Evolutionary conservation across 257 asterid genomes (phyloP).

Genomic region (Gentiana straminea): DNA sequence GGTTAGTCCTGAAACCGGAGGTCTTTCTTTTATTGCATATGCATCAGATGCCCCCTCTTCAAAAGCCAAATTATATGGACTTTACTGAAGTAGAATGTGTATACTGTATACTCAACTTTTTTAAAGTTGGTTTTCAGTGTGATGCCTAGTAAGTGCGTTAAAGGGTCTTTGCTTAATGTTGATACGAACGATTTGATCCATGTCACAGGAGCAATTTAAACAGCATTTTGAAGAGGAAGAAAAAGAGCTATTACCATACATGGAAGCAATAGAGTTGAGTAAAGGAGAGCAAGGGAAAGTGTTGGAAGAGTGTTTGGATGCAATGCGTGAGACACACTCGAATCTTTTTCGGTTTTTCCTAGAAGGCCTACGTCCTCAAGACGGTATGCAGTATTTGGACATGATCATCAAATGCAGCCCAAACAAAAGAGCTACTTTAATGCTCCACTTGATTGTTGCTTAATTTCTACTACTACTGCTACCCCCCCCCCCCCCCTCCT

Average conservation of each 20-base stretch:
- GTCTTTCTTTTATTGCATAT: too few species aligned
- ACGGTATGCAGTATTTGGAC: conserved; percentile 82
- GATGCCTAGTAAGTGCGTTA: too few species aligned
- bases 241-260: conserved; percentile 65
- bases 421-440: conserved; percentile 51
- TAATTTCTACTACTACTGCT: background rate
- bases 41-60: too few species aligned
- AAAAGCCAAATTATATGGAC: too few species aligned
- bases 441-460: conserved; percentile 72
- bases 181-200: background rate
- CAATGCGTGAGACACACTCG: conserved; percentile 82
- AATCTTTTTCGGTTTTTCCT: conserved; percentile 65
- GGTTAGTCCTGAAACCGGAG: conserved; percentile 22
- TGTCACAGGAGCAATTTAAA: conserved; percentile 27
- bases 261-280: conserved; percentile 82
- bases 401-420: conserved; percentile 61
- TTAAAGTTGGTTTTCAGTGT: too few species aligned
- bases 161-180: background rate
- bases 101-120: too few species aligned
- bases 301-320: conserved; percentile 64
- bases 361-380: conserved; percentile 88
- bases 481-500: too few species aligned
- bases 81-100: too few species aligned
- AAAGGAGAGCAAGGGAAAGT: conserved; percentile 61
- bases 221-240: conserved; percentile 86